Base-by-base conservation (phyloP, 208 protist genomes). In the Angomonas deanei region DNA sequence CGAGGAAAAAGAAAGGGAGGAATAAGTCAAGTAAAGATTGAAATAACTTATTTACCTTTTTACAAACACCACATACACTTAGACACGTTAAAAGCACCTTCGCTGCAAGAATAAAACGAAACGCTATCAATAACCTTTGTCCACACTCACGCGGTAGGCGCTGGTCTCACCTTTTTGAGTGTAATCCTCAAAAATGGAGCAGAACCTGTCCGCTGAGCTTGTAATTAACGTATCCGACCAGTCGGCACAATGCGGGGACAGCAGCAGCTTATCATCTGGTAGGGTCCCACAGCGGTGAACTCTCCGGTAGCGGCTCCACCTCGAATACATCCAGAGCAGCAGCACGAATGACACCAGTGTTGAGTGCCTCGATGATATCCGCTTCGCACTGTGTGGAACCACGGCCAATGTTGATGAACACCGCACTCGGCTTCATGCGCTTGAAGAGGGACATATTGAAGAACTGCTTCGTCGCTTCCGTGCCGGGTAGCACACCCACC, bases 361-460 rank as follows among this genome's bases (percentile, higher is more conserved):
- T 58, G 17, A 96, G 70, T 10, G 86, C 90, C 24, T 76, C 64
- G n/a, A 67, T 42, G 23, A 96, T 54, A 61, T 89, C 85, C 3
- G 58, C 68, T 55, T 94, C 90, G 47, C 69, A 68, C 64, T 88
- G 80, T 34, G 82, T 86, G 48, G 61, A 39, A 47, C 90, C 90
- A 4, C 90, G 78, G 39, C 90, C 87, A 64, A 93, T 93, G 67
- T 88, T 93, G 77, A 96, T 90, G 77, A 90, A 93, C 31, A 90
- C 66, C 19, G 82, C 80, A 21, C 39, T 78, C 66, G 70, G 78
- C 81, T 88, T 87, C 90, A 96, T 96, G 47, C 77, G 70, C 34
- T 60, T 55, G 64, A 96, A 93, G 57, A 78, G 47, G 36, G 70
- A 69, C 66, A 70, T 78, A 76, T 91, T 81, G 72, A 96, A 92